Evolutionary conservation across 228 moss, liverwort and hornwort genomes (phyloP), one percentile per base, ranked within the genome.

Genomic region (Sphagnum magellanicum): DNA sequence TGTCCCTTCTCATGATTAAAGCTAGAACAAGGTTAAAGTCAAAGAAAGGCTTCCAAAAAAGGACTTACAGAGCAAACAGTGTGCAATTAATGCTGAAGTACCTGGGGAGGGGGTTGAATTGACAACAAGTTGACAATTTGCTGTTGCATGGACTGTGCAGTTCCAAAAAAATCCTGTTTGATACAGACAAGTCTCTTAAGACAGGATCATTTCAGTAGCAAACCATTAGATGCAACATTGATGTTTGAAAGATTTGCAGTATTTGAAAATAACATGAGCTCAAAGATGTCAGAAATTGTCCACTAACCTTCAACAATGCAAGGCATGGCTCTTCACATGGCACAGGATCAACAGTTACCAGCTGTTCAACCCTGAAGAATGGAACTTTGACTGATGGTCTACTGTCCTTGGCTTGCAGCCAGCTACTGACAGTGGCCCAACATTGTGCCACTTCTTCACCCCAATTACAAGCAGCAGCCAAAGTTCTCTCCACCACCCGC

Each of bases 261-360:
- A 32, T 32, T 32, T 32, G 32, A 32, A 32, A 32, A 32, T 32
- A 32, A 32, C 32, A 32, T 32, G 32, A 32, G 32, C 32, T 32
- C 32, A 32, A 32, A 32, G 32, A 32, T 32, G 32, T 32, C 32
- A 32, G 32, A 32, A 32, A 32, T 32, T 32, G 32, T 3, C 32
- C 32, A 32, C 32, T 32, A 32, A 95, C 94, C 92, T 88, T 88
- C 52, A 95, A 71, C 46, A 68, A 76, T 50, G 81, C 53, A 32
- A 90, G 78, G 85, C 88, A 74, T 13, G 92, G 79, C 79, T 92
- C 92, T 50, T 79, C 74, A 76, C 94, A 95, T 53, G 92, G 94
- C 71, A 92, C 69, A 57, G 92, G 90, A 59, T 87, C 83, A 66
- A 77, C 71, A 66, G 83, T 75, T 60, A 91, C 86, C 71, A 92